These are phyloP conservation scores for Suillus decipiens DNA, from an alignment of 768 basidiomycete species.

Conservation along the genomic window DNA sequence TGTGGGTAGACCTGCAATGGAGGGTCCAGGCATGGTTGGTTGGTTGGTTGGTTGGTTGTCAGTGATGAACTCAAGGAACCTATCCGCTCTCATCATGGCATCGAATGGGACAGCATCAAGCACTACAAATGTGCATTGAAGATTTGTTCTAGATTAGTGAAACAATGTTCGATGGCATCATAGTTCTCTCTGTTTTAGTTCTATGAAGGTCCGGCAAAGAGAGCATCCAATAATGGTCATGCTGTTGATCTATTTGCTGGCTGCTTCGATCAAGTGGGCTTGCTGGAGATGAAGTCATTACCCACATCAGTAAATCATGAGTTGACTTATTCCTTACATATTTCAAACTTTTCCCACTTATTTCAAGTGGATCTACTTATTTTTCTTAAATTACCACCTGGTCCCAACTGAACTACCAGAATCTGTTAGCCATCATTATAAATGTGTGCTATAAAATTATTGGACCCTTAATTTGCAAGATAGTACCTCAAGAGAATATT, in stretches of 20 bases:
- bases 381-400: too few species aligned
- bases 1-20: slow-evolving; percentile 92
- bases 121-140: slow-evolving; percentile 97
- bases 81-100: slow-evolving; percentile 98
- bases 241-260: slow-evolving; percentile 95
- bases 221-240: slow-evolving; percentile 93
- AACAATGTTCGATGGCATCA: background rate
- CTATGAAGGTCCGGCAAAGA: slow-evolving; percentile 93
- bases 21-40: slow-evolving; percentile 97
- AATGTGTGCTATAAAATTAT: too few species aligned
- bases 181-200: slow-evolving; percentile 56
- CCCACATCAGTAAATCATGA: too few species aligned
- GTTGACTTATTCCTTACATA: too few species aligned
- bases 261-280: slow-evolving; percentile 96
- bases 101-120: slow-evolving; percentile 94
- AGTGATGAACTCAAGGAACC: slow-evolving; percentile 95
- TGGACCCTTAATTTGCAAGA: too few species aligned
- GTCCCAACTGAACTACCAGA: too few species aligned
- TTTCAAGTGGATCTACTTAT: too few species aligned
- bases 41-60: too few species aligned
- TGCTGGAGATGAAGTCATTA: slow-evolving; percentile 96
- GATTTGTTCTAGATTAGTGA: slow-evolving; percentile 44
- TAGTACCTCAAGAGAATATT: too few species aligned
- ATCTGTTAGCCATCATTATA: too few species aligned
- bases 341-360: too few species aligned